A percentile compares a stretch with the other conserved stretches of the same genome.
phyloP scores from a whole-genome alignment of 208 protist species.

The Leishmania arabica region DNA sequence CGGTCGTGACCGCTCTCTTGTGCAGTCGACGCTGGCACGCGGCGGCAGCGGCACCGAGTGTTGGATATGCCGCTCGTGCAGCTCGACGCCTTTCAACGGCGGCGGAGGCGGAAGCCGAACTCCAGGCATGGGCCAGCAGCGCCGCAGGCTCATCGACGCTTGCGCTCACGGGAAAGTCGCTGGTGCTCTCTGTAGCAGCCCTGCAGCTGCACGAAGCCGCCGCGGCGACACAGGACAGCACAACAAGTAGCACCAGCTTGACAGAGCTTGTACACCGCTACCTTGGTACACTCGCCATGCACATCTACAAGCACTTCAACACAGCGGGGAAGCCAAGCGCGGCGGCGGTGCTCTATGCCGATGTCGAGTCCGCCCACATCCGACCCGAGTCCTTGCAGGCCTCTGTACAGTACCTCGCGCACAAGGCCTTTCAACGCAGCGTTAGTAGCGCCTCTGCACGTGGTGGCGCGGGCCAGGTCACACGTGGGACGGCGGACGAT shows the following conservation, averaged over 20 bases:
- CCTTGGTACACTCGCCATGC: constrained; percentile 13
- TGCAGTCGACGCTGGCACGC: constrained; percentile 1
- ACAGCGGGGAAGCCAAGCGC: constrained; percentile 13
- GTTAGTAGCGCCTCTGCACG: background rate
- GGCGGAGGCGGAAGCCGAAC: constrained; percentile 17
- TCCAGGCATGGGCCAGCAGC: constrained; percentile 16
- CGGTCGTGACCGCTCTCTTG: background rate
- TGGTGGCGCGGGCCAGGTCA: no score
- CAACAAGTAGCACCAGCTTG: background rate
- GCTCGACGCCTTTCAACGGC: constrained; percentile 1
- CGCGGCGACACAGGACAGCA: background rate
- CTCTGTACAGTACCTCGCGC: constrained; percentile 26
- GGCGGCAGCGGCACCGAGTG: no score
- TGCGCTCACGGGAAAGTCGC: constrained; percentile 19
- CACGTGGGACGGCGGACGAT: background rate
- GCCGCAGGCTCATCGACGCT: background rate
- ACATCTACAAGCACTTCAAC: constrained; percentile 22
- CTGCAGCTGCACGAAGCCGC: constrained; percentile 18
- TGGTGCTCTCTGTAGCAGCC: constrained; percentile 24
- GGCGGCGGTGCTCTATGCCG: constrained; percentile 1
- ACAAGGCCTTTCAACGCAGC: constrained; percentile 19
- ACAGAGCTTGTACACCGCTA: constrained; percentile 12
- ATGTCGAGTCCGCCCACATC: constrained; percentile 18
- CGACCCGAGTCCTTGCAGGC: constrained; percentile 8
- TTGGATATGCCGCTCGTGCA: background rate